Percentiles rank a stretch among this genome's conserved stretches.
Conservation (phyloP, 345 rosid genomes). For the Corymbia maculata region DNA sequence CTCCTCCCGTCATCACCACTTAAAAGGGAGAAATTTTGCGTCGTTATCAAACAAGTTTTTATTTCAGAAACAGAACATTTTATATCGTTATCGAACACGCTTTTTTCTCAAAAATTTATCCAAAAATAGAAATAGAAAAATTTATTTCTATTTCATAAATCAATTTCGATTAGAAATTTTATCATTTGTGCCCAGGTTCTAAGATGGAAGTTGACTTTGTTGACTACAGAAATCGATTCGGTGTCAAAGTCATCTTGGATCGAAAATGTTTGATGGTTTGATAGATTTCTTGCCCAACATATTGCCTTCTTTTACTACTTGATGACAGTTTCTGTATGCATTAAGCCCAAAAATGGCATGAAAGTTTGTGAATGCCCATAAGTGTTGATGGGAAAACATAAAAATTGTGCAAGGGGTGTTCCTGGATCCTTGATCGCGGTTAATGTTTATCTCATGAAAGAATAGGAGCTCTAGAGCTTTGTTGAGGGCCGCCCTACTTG, state of each 20-base stretch:
- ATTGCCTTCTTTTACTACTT: neutral
- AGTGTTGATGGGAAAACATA: neutral
- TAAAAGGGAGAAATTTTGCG: too few relatives aligned
- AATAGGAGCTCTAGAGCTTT: too few relatives aligned
- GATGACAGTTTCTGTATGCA: neutral
- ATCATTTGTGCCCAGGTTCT: too few relatives aligned
- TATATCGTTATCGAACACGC: too few relatives aligned
- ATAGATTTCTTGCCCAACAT: neutral
- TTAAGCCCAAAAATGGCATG: neutral
- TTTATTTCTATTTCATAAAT: too few relatives aligned
- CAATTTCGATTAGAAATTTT: too few relatives aligned
- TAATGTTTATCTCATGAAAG: neutral
- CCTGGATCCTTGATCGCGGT: neutral
- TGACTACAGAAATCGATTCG: neutral
- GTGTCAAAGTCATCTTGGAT: neutral
- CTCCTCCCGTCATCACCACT: too few relatives aligned
- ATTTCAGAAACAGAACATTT: too few relatives aligned
- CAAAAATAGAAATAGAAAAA: too few relatives aligned
- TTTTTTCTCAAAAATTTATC: too few relatives aligned
- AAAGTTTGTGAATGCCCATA: neutral
- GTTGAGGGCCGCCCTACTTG: too few relatives aligned
- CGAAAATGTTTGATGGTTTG: neutral
- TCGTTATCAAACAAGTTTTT: too few relatives aligned
- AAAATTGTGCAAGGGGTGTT: neutral
- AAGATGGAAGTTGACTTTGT: neutral